Evolutionary conservation across 164 flowering plant species (phyloP), one percentile per base, ranked within the genome.

Genomic region (Liriodendron chinense): DNA sequence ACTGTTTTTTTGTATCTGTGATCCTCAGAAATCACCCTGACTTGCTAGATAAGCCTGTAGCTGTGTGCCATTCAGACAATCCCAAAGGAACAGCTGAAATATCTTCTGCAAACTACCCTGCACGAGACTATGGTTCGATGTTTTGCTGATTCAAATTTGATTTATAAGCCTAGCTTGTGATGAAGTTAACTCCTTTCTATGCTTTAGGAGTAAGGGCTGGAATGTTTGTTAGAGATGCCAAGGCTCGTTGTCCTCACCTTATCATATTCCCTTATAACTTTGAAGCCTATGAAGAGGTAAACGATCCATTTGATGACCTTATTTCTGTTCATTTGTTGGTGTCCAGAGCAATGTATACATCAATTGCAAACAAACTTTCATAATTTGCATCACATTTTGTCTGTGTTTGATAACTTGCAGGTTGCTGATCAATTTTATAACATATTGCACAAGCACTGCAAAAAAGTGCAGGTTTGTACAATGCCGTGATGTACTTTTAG

Each of bases 51-150:
- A 90, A 84, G 83, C 96, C 99, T 76, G 98, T 92, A 68, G 99
- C 98, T 79, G 89, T 96, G 21, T 94, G 97, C 79, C 98, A 93
- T 71, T 94, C 98, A 24, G 93, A 94, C 79, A 96, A 80, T 83
- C 90, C 94, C 21, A 94, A 89, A 76, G 99, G 99, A 75, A 96
- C 98, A 70, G 92, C 99, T 78, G 99, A 96, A 85, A 94, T 94
- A 79, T 94, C 98, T 25, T 92, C 97, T 69, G 97, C 98, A 74
- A 96, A 94, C 78, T 96, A 96, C 78, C 96, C 96, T 79, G 99
- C 98, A 74, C 83, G 98, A 61, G 86, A 79, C 79, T 87, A 83
- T 87, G 98, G 98, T 96, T 16, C 73, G 72, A 80, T 82, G 73
- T 72, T 78, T 2, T 47, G 13, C 59, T 18, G 34, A 43, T 64